Evolutionary conservation across 352 stramenopile genomes (phyloP).

Genomic region (Globisporangium irregulare): DNA sequence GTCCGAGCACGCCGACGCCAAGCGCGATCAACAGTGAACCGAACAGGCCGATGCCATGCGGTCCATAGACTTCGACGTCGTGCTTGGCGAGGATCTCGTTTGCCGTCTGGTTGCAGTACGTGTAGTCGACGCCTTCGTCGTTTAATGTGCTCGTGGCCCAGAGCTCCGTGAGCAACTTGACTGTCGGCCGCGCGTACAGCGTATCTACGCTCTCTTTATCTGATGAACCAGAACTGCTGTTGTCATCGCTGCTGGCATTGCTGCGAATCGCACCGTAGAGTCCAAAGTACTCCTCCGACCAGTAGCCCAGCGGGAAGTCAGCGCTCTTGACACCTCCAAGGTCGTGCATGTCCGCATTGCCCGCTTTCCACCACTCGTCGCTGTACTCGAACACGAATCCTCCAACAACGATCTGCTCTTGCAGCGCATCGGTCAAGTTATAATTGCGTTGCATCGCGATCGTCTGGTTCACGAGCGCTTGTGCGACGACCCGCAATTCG

Average conservation of each 20-base stretch:
- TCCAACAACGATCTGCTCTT: slow-evolving; percentile 55
- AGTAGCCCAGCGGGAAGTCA: slow-evolving; percentile 58
- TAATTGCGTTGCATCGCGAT: slow-evolving; percentile 60
- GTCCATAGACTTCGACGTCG: slow-evolving; percentile 18
- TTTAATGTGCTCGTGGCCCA: slow-evolving; percentile 35
- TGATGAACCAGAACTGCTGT: neutral
- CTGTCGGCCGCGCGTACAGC: slow-evolving; percentile 45
- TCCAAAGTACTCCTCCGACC: slow-evolving; percentile 68
- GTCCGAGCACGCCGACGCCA: slow-evolving; percentile 6
- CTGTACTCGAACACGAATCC: slow-evolving; percentile 78
- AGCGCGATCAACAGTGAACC: slow-evolving; percentile 16
- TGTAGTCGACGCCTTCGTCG: slow-evolving; percentile 38
- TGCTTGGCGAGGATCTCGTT: slow-evolving; percentile 6
- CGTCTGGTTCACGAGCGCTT: slow-evolving; percentile 42
- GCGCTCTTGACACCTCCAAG: slow-evolving; percentile 39
- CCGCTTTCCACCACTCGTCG: slow-evolving; percentile 76
- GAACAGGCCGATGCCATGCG: slow-evolving; percentile 20
- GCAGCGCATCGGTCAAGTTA: slow-evolving; percentile 35
- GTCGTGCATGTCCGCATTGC: slow-evolving; percentile 50
- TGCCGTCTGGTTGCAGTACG: slow-evolving; percentile 22
- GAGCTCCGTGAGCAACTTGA: slow-evolving; percentile 43
- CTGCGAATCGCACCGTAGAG: slow-evolving; percentile 26
- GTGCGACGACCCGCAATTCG: slow-evolving; percentile 42
- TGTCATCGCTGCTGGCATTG: neutral
- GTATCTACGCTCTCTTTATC: slow-evolving; percentile 26